These are phyloP conservation scores for Nelumbo lutea DNA, from an alignment of 164 flowering plant genomes.

Conservation along the genomic window DNA sequence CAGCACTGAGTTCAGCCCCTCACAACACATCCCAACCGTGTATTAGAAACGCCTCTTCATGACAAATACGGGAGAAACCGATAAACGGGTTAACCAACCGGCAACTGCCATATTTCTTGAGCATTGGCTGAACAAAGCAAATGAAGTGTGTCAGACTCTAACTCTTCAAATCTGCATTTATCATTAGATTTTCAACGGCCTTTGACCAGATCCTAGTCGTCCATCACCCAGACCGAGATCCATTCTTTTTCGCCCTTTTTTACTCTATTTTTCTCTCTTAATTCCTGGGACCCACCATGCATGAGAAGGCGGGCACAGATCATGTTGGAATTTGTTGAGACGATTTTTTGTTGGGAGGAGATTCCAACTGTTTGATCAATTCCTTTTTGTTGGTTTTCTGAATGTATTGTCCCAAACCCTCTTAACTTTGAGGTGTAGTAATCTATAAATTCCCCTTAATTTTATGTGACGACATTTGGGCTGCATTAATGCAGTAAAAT, in stretches of 20 bases:
- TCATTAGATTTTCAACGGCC: slow-evolving; percentile 28
- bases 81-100: background rate
- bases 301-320: too few relatives aligned
- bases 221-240: slow-evolving; percentile 13
- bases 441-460: slow-evolving; percentile 1
- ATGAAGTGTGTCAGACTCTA: slow-evolving; percentile 13
- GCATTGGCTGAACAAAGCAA: slow-evolving; percentile 5
- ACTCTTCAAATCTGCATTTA: slow-evolving; percentile 1
- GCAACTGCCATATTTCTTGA: background rate
- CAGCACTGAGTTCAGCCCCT: too few relatives aligned
- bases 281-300: background rate
- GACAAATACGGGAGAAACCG: too few relatives aligned
- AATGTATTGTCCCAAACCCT: slow-evolving; percentile 18
- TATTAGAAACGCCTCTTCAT: too few relatives aligned
- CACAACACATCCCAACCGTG: too few relatives aligned
- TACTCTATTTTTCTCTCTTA: background rate
- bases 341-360: too few relatives aligned
- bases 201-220: slow-evolving; percentile 75
- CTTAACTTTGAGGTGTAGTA: background rate
- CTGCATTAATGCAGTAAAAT: background rate
- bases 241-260: slow-evolving; percentile 3
- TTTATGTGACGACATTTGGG: slow-evolving; percentile 13
- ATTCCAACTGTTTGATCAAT: too few relatives aligned
- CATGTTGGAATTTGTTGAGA: too few relatives aligned
- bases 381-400: background rate